Conservation (phyloP, 2,329 filamentous ascomycete species). For the Chrysoporthe puriensis region DNA sequence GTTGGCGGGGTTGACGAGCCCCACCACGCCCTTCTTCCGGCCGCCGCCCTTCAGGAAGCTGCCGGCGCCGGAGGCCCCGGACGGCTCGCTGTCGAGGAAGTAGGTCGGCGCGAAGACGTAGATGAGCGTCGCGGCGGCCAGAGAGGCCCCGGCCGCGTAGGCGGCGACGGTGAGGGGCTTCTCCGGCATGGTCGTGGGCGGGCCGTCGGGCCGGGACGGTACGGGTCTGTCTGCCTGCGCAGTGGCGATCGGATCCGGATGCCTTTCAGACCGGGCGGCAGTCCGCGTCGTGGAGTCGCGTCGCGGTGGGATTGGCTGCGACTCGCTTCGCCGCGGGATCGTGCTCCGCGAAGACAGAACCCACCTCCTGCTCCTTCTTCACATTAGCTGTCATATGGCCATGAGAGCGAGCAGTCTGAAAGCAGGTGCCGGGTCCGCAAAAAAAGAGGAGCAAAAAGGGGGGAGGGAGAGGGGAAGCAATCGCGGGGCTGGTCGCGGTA, state of each 20-base stretch:
- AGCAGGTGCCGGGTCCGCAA: background rate
- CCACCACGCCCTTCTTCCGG: slow-evolving; percentile 86
- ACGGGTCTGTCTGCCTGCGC: background rate
- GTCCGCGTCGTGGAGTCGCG: slow-evolving; percentile 16
- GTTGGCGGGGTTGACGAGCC: slow-evolving; percentile 88
- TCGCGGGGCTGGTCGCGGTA: background rate
- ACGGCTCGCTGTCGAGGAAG: slow-evolving; percentile 83
- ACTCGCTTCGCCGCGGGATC: background rate
- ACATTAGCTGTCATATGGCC: slow-evolving; percentile 1
- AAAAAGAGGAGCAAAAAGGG: background rate
- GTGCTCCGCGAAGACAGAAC: background rate
- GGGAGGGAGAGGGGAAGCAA: background rate
- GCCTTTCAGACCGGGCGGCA: background rate
- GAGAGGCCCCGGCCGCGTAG: slow-evolving; percentile 92
- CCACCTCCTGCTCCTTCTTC: background rate
- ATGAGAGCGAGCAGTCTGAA: slow-evolving; percentile 1
- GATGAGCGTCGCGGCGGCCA: slow-evolving; percentile 91
- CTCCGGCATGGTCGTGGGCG: slow-evolving; percentile 69
- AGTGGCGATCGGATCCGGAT: background rate
- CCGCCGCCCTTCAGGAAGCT: slow-evolving; percentile 33
- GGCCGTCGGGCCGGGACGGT: background rate
- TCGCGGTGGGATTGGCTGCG: background rate
- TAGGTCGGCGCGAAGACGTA: slow-evolving; percentile 99
- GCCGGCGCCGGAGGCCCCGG: slow-evolving; percentile 43
- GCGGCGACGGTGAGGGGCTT: slow-evolving; percentile 82